Evolutionary conservation across 192 early-diverging fungal genomes (phyloP).

Genomic region (Coemansia erecta): DNA sequence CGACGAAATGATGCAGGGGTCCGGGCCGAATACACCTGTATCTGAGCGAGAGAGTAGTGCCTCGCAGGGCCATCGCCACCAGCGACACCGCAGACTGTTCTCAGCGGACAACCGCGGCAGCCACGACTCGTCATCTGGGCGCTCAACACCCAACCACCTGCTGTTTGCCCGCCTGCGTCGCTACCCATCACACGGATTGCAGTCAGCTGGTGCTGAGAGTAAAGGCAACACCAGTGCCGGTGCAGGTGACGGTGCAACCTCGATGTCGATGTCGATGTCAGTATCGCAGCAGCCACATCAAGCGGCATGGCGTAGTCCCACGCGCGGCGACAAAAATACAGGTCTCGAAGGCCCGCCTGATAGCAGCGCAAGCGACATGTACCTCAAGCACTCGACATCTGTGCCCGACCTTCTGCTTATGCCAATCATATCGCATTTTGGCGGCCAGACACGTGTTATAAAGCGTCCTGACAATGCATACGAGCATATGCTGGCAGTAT

Average conservation of each 20-base stretch:
- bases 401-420: slow-evolving; percentile 28
- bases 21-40: slow-evolving; percentile 1
- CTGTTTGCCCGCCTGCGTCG: slow-evolving; percentile 19
- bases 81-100: slow-evolving; percentile 16
- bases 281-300: background rate
- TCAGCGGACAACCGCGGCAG: slow-evolving; percentile 9
- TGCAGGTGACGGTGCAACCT: too few relatives aligned
- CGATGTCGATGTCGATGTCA: background rate
- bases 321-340: background rate
- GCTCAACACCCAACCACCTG: slow-evolving; percentile 27
- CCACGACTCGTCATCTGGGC: slow-evolving; percentile 31
- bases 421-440: slow-evolving; percentile 12
- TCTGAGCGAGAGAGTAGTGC: slow-evolving; percentile 7
- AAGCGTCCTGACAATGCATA: slow-evolving; percentile 31
- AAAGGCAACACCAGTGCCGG: background rate
- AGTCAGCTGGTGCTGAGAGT: background rate
- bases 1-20: slow-evolving; percentile 11
- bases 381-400: slow-evolving; percentile 17
- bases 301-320: background rate
- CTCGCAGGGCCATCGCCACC: slow-evolving; percentile 1
- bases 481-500: slow-evolving; percentile 26
- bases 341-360: background rate
- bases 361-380: background rate
- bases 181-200: slow-evolving; percentile 10
- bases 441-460: slow-evolving; percentile 15